Conservation (phyloP, 805 yeast genomes). For the Wickerhamiella musiphila region DNA sequence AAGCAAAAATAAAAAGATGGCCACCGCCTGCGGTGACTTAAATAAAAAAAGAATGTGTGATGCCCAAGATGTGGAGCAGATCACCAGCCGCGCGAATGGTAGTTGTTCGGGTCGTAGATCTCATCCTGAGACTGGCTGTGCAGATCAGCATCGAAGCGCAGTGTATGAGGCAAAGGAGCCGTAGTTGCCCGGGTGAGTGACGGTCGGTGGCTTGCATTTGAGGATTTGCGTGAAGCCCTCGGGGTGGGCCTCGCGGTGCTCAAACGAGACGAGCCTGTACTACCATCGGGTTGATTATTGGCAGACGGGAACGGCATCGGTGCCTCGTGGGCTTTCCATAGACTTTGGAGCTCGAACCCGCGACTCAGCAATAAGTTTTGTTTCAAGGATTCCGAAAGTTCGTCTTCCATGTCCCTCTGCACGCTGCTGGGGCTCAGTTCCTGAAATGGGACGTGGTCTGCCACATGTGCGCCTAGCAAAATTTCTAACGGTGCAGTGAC, state of each 20-base stretch:
- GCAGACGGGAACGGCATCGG: neutral
- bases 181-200: slow-evolving; percentile 11
- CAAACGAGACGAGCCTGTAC: neutral
- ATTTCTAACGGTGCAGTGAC: slow-evolving; percentile 10
- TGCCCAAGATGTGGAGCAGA: no score
- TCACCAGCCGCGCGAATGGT: slow-evolving; percentile 17
- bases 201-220: slow-evolving; percentile 7
- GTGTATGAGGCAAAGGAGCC: slow-evolving; percentile 1
- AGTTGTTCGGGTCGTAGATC: slow-evolving; percentile 14
- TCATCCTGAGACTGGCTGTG: slow-evolving; percentile 11
- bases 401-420: slow-evolving; percentile 6
- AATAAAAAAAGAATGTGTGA: no score
- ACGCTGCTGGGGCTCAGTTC: slow-evolving; percentile 2
- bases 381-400: slow-evolving; percentile 8
- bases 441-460: slow-evolving; percentile 8
- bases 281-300: neutral
- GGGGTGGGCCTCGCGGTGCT: slow-evolving; percentile 2
- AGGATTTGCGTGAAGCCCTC: neutral
- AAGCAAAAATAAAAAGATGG: no score
- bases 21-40: no score
- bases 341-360: slow-evolving; percentile 6
- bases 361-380: slow-evolving; percentile 7
- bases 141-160: neutral
- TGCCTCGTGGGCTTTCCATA: slow-evolving; percentile 3
- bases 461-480: slow-evolving; percentile 9